phyloP scores from a whole-genome alignment of 352 stramenopile species.

The Phytopythium oedochilum region DNA sequence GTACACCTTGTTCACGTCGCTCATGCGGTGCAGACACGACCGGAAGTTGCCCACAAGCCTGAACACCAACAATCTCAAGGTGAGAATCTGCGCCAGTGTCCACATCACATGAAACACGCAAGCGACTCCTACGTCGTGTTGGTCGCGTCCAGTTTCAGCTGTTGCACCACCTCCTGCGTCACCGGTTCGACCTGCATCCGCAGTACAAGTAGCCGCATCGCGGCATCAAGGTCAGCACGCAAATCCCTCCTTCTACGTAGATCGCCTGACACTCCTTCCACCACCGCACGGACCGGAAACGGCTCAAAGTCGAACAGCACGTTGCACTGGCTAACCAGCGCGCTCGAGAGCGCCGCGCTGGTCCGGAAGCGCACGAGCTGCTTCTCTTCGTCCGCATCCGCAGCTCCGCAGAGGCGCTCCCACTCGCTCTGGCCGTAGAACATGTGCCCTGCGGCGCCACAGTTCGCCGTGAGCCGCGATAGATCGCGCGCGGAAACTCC shows the following conservation, averaged over 20 bases:
- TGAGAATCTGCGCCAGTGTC: neutral
- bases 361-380: conserved; percentile 74
- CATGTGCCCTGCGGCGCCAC: conserved; percentile 27
- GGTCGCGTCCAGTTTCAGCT: conserved; percentile 37
- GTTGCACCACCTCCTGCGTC: conserved; percentile 50
- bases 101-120: too few relatives aligned
- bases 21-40: conserved; percentile 59
- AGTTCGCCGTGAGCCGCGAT: neutral
- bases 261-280: neutral
- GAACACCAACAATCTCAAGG: neutral
- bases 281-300: conserved; percentile 36
- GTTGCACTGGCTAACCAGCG: conserved; percentile 67
- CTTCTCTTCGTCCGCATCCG: conserved; percentile 44
- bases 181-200: conserved; percentile 41
- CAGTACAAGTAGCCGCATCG: neutral
- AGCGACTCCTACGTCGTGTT: conserved; percentile 30
- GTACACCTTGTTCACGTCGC: conserved; percentile 78
- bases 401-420: conserved; percentile 56
- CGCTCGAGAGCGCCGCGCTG: conserved; percentile 48
- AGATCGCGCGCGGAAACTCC: neutral
- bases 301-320: conserved; percentile 74
- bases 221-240: conserved; percentile 3
- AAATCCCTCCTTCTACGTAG: neutral
- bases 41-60: conserved; percentile 69
- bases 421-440: conserved; percentile 71